These are phyloP conservation scores for Posidonia oceanica DNA, from an alignment of 116 monocot species.

Conservation along the genomic window DNA sequence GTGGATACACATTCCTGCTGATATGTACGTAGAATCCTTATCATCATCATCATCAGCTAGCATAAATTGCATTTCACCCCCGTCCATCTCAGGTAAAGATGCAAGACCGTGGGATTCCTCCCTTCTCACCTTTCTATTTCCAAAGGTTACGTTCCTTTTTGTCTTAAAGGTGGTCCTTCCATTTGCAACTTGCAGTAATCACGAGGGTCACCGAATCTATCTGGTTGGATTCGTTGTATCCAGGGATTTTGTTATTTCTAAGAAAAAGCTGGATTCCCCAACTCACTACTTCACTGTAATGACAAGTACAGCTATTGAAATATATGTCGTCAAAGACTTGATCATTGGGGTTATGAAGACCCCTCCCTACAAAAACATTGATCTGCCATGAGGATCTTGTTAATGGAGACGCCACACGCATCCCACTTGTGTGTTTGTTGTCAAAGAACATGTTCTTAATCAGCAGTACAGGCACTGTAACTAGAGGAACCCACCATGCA, in stretches of 20 bases:
- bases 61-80: not conserved
- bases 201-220: not conserved
- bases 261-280: constrained; percentile 1
- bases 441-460: too few species aligned
- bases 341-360: too few species aligned
- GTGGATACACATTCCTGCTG: constrained; percentile 2
- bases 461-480: too few species aligned
- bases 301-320: not conserved
- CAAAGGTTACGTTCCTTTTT: constrained; percentile 5
- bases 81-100: constrained; percentile 10
- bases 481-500: not conserved
- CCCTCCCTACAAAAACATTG: too few species aligned
- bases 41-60: constrained; percentile 3
- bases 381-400: too few species aligned
- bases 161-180: not conserved
- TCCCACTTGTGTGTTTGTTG: too few species aligned
- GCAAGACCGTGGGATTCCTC: not conserved
- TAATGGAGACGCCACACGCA: too few species aligned
- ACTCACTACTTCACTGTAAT: not conserved
- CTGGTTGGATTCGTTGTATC: not conserved
- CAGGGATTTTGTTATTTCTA: not conserved
- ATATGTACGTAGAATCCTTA: constrained; percentile 17
- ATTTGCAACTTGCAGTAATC: not conserved
- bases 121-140: constrained; percentile 3
- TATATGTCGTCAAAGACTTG: not conserved